Base-by-base conservation (phyloP, 2,329 filamentous ascomycete species). In the Fusarium sublunatum region DNA sequence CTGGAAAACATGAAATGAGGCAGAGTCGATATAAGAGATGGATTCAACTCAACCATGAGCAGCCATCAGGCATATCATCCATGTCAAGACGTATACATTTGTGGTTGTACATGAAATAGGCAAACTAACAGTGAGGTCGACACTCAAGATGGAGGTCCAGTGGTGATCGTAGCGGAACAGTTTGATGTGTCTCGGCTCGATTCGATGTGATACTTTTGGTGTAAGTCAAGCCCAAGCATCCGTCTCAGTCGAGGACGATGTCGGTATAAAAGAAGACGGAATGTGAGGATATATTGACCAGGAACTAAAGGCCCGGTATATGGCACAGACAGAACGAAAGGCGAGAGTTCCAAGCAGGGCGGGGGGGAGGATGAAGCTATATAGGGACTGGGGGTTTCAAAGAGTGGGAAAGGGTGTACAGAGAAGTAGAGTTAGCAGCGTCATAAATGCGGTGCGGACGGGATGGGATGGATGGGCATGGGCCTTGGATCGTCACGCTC, bases 281-380 rank as follows among this genome's bases (percentile, higher is more conserved):
- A 62, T 40, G 47, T 48, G 57, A 56, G 44, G 34, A 40, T 51
- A 58, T 67, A 63, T 63, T 46, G 48, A 34, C 68, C 66, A 70
- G 68, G 66, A 68, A 69, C 62, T 65, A 50, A 57, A 61, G 53
- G 65, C 58, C 68, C 64, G 67, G 64, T 53, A 57, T 56, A 60
- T 58, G 57, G 39, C 53, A 67, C 49, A 67, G 60, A 39, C 62
- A 58, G 58, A 55, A 58, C 65, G 44, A 56, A 58, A 56, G 58
- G 46, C 50, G 45, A 56, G 34, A 56, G 52, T 26, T 39, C 31
- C n/a, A 46, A 39, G 54, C 52, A 28, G 48, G 55, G 47, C 36
- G 65, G 68, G 65, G 53, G 65, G 48, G 51, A 47, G 42, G 26
- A 67, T 69, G 68, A 70, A 68, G 68, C 68, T 70, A 70, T 70